A percentile compares a stretch with the other conserved stretches of the same genome.
These are phyloP conservation scores for Calonectria pseudoturangicola DNA, from an alignment of 2,329 filamentous ascomycete species.

Conservation along the genomic window DNA sequence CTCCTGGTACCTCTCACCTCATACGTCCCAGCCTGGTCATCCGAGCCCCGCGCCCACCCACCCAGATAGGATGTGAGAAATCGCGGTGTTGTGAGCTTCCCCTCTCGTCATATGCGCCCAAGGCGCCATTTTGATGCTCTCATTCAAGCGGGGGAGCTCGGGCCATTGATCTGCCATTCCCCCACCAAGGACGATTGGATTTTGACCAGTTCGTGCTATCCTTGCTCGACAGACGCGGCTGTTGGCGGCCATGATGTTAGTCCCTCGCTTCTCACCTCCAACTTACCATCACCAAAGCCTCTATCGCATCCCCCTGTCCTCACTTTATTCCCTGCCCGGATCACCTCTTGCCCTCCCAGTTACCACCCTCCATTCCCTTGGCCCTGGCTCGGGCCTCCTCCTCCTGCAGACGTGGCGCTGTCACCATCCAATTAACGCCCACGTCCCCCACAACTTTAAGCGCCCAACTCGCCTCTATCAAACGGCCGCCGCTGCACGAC, in stretches of 20 bases:
- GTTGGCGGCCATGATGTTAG: background rate
- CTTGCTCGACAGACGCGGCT: conserved; percentile 24
- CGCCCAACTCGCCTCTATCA: conserved; percentile 48
- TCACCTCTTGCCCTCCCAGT: background rate
- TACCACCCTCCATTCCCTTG: conserved; percentile 39
- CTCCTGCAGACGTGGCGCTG: conserved; percentile 50
- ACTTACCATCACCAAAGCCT: conserved; percentile 2
- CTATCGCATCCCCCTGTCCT: conserved; percentile 6
- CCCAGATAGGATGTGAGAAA: conserved; percentile 13
- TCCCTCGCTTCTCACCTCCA: conserved; percentile 7
- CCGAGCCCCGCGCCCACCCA: background rate
- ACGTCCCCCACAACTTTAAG: conserved; percentile 53
- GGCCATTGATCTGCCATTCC: conserved; percentile 28
- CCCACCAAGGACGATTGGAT: conserved; percentile 16
- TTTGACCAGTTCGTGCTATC: conserved; percentile 14
- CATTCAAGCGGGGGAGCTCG: conserved; percentile 33
- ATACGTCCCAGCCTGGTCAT: background rate
- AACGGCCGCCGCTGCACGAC: conserved; percentile 37
- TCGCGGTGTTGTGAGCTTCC: background rate
- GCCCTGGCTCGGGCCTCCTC: conserved; percentile 31
- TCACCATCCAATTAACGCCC: conserved; percentile 47
- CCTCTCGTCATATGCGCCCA: conserved; percentile 27
- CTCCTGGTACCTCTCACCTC: background rate
- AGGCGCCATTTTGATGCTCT: conserved; percentile 15
- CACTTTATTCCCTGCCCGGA: conserved; percentile 10